Percentiles rank a stretch among this genome's conserved stretches.
These are phyloP conservation scores for Naganishia friedmannii DNA, from an alignment of 768 basidiomycete species.

Conservation along the genomic window DNA sequence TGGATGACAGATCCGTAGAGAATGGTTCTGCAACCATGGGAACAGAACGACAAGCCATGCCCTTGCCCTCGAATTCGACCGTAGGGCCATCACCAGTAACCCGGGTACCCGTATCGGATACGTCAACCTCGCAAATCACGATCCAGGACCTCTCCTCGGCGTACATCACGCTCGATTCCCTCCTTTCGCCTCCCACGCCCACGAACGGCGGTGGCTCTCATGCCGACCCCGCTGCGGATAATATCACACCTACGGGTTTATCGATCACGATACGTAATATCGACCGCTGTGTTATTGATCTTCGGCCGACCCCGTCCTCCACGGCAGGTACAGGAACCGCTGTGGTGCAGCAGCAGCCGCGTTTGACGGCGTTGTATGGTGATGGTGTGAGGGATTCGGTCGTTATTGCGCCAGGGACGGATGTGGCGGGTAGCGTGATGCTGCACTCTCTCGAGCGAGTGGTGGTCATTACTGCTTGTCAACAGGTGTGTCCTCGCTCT, in stretches of 20 bases:
- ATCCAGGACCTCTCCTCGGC: background rate
- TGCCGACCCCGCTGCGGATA: background rate
- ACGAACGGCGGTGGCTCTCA: too few relatives aligned
- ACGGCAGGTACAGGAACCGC: background rate
- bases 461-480: slow-evolving; percentile 1
- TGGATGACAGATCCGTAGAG: background rate
- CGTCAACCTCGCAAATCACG: background rate
- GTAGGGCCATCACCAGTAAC: background rate
- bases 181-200: background rate
- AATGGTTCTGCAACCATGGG: background rate
- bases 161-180: slow-evolving; percentile 10
- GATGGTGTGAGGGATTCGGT: background rate
- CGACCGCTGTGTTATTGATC: background rate
- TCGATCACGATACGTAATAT: background rate
- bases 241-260: background rate
- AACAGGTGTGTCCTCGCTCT: background rate
- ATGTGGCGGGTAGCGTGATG: slow-evolving; percentile 22
- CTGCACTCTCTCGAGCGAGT: background rate
- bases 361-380: slow-evolving; percentile 14
- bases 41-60: background rate
- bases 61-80: background rate
- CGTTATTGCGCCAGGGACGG: background rate
- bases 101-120: background rate
- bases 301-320: background rate
- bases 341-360: background rate